Percentiles rank a stretch among this genome's conserved stretches.
Evolutionary conservation across 139 green algal species (phyloP).

Genomic region (Tetratostichococcus sp.): DNA sequence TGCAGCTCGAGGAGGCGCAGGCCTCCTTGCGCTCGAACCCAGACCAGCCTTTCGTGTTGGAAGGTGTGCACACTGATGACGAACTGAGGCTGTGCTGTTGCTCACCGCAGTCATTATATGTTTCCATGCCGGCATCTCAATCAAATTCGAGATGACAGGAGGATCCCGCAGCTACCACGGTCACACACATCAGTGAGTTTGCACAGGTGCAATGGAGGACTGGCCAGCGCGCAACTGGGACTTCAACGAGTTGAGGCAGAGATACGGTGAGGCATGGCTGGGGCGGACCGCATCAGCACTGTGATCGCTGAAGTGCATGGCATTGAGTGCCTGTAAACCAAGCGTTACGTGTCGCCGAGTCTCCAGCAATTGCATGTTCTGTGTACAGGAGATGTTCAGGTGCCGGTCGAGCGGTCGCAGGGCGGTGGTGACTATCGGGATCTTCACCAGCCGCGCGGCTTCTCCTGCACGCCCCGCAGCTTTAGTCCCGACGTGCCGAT

Average conservation of each 20-base stretch:
- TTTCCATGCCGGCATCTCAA: too few relatives aligned
- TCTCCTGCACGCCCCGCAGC: not conserved
- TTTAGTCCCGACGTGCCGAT: not conserved
- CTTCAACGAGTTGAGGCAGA: not conserved
- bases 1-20: not conserved
- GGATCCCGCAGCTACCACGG: too few relatives aligned
- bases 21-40: not conserved
- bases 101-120: too few relatives aligned
- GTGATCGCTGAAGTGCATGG: too few relatives aligned
- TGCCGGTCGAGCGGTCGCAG: not conserved
- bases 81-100: too few relatives aligned
- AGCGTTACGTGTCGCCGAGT: too few relatives aligned
- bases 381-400: not conserved
- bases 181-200: too few relatives aligned
- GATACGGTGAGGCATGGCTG: not conserved
- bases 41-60: not conserved
- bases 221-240: not conserved
- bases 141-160: too few relatives aligned
- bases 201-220: not conserved
- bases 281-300: too few relatives aligned
- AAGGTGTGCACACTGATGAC: not conserved
- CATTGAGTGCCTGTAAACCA: too few relatives aligned
- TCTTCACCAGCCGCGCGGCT: not conserved
- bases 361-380: too few relatives aligned
- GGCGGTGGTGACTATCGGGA: constrained; percentile 4